Evolutionary conservation across 352 stramenopile genomes (phyloP), one percentile per base, ranked within the genome.

Genomic region (Phytophthora capsici): DNA sequence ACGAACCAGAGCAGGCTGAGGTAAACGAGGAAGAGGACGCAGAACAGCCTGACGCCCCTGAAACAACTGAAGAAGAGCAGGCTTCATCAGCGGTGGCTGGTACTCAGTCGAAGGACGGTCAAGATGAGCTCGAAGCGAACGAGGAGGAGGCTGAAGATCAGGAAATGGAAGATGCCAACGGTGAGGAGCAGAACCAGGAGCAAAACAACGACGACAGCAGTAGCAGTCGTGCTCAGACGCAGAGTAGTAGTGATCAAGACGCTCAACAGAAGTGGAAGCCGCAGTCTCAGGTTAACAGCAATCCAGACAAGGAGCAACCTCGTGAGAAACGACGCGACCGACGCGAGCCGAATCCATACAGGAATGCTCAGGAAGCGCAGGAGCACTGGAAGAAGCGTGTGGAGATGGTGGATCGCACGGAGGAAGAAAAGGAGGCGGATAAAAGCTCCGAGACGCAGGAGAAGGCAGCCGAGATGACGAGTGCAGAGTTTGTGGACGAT

Each of bases 341-440:
- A 14, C 88, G 88, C 43, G 83, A 96, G 62, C 94, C 96, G 9
- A 99, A 99, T 69, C 97, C 97, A 56, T 98, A 98, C 51, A 89
- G 94, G 13, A 95, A 98, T 66, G 91, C 96, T 30, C 96, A 97
- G 45, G 96, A 98, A 62, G 95, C 97, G 2, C 86, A 97, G 63
- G 94, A 99, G 63, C 97, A 99, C 63, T 99, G 98, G 98, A 97
- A 98, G 63, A 88, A 95, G 48, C 96, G 97, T 47, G 86, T 99
- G 7, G 96, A 94, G 51, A 93, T 93, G 81, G 78, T 92, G 22
- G 72, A 94, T 63, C 80, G 69, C 7, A 57, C 75, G 26, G 78
- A 82, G 9, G 76, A 88, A 12, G 63, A 87, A 4, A 69, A 71
- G 52, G 44, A 77, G 10, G 14, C 54, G 63, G 61, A 62, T n/a